Conservation (phyloP, 352 stramenopile species). For the Peronospora destructor region DNA sequence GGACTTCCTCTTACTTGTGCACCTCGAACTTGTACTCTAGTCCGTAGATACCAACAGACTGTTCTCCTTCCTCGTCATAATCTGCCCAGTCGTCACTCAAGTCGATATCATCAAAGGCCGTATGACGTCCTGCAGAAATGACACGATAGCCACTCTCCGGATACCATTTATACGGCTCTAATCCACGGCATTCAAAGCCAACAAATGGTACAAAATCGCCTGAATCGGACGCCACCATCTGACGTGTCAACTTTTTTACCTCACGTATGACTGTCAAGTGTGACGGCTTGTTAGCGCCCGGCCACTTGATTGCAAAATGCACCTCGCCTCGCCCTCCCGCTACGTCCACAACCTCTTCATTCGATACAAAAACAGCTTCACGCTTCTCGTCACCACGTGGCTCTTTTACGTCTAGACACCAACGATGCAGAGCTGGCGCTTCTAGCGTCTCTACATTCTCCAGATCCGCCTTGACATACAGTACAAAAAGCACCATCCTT, state of each 20-base stretch:
- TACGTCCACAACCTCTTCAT: constrained; percentile 71
- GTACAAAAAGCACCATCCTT: constrained; percentile 76
- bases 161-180: constrained; percentile 79
- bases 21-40: constrained; percentile 80
- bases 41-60: constrained; percentile 71
- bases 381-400: constrained; percentile 68
- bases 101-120: constrained; percentile 76
- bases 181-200: constrained; percentile 79
- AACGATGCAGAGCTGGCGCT: constrained; percentile 60
- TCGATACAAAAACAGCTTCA: constrained; percentile 72
- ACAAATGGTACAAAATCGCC: constrained; percentile 76
- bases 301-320: constrained; percentile 85
- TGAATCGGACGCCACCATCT: constrained; percentile 48
- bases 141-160: constrained; percentile 72
- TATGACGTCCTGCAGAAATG: constrained; percentile 44
- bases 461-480: constrained; percentile 84
- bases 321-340: constrained; percentile 62
- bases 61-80: constrained; percentile 74
- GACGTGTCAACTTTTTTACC: constrained; percentile 81
- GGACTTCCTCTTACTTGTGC: constrained; percentile 48
- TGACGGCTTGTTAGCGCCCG: constrained; percentile 67
- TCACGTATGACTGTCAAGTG: constrained; percentile 80
- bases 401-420: constrained; percentile 84
- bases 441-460: constrained; percentile 79
- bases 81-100: constrained; percentile 81